Base-by-base conservation (phyloP, 345 rosid species). In the Capsella bursapastoris region DNA sequence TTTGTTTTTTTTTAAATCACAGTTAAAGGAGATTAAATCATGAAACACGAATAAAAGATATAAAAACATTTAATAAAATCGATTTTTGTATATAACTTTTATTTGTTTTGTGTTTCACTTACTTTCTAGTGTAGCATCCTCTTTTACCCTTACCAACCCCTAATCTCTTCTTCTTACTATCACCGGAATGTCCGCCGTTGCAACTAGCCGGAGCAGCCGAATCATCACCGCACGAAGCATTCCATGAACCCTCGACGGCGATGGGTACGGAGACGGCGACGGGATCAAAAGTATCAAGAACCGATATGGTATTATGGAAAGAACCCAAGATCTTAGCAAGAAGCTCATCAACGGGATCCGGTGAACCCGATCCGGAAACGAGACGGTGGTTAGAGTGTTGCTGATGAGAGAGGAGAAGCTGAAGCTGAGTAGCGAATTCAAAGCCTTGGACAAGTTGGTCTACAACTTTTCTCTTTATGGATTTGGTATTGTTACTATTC, bases 41-140 rank as follows among this genome's bases (percentile, higher is more conserved):
- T 62, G 37, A 37, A 52, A 75, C 35, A 52, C 34, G 9, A 22
- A 57, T 62, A 47, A 25, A 27, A 53, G 25, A 49, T 7, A 25
- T 6, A 25, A 27, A 28, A 16, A 7, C 37, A 48, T 43, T 22
- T 22, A 22, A 22, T 22, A 22, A 75, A 43, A 63, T 50, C 1
- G 2, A 49, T 38, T 38, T 32, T 9, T 28, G 35, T 49, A 57
- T 25, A 25, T 3, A 45, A 64, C 8, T 15, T 47, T 35, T 35
- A 6, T 60, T n/a, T 53, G 25, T 22, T 22, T 22, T 22, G 25
- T 22, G 25, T 13, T 64, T 10, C 6, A 57, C 85, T 82, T 84
- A 91, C 98, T 85, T 86, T 83, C 98, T 88, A 81, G 86, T 88
- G 82, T 93, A 84, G 79, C 86, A 83, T 3, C 97, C 98, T 63